Evolutionary conservation across 1,139 yeast species (phyloP).

Genomic region (Taphrina wiesneri): DNA sequence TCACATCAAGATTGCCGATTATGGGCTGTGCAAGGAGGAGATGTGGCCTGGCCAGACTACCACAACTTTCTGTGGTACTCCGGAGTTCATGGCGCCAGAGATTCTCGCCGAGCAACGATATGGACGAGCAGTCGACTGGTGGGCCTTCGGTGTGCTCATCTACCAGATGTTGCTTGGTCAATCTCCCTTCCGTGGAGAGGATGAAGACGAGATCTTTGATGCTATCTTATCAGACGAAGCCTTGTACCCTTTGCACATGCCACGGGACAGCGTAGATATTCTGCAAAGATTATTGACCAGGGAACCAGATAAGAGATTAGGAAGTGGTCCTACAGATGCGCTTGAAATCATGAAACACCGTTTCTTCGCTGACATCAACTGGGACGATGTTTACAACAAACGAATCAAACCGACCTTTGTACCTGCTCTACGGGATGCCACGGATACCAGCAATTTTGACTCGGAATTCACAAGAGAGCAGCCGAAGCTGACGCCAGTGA

Average conservation of each 20-base stretch:
- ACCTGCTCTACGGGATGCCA: slow-evolving; percentile 82
- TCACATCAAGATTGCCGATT: slow-evolving; percentile 96
- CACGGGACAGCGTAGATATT: slow-evolving; percentile 91
- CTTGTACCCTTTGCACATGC: slow-evolving; percentile 96
- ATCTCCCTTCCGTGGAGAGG: slow-evolving; percentile 97
- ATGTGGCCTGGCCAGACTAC: slow-evolving; percentile 93
- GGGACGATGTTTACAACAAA: slow-evolving; percentile 76
- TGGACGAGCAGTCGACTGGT: slow-evolving; percentile 96
- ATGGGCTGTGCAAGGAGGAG: slow-evolving; percentile 92
- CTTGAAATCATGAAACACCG: slow-evolving; percentile 93
- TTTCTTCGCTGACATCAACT: slow-evolving; percentile 83
- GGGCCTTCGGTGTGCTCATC: slow-evolving; percentile 97
- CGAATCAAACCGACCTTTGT: slow-evolving; percentile 65
- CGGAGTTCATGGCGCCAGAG: slow-evolving; percentile 99
- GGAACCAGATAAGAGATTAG: slow-evolving; percentile 80
- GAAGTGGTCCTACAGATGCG: slow-evolving; percentile 86
- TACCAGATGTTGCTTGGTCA: slow-evolving; percentile 96
- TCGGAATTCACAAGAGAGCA: slow-evolving; percentile 93
- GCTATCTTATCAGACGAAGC: slow-evolving; percentile 98
- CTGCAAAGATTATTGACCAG: slow-evolving; percentile 86
- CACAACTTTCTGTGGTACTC: slow-evolving; percentile 97
- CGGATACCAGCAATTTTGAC: slow-evolving; percentile 91
- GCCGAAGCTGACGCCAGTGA: slow-evolving; percentile 93
- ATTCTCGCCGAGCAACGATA: slow-evolving; percentile 88
- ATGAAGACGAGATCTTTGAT: slow-evolving; percentile 95